These are phyloP conservation scores for Stephanodiscus minutulus DNA, from an alignment of 108 stramenopile species.

Conservation along the genomic window DNA sequence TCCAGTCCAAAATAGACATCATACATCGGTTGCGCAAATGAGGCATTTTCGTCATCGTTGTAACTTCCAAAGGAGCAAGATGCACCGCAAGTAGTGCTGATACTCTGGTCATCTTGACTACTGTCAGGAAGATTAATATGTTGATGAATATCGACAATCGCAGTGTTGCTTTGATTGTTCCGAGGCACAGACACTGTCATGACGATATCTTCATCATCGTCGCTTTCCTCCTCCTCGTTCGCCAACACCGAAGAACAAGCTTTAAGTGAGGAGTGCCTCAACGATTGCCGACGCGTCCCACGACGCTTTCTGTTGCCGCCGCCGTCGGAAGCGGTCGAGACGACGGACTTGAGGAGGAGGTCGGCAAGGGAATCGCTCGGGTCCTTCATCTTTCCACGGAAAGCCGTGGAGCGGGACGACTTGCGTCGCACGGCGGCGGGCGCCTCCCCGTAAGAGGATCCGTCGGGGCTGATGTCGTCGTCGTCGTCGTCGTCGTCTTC, in stretches of 20 bases:
- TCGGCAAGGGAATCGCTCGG: background rate
- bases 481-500: background rate
- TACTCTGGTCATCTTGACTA: background rate
- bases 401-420: background rate
- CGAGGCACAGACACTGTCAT: background rate
- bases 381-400: background rate
- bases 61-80: slow-evolving; percentile 14
- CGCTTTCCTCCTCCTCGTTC: background rate
- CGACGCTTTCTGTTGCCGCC: background rate
- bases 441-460: background rate
- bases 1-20: slow-evolving; percentile 12
- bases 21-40: slow-evolving; percentile 1
- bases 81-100: background rate
- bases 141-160: background rate
- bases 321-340: background rate
- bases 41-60: background rate
- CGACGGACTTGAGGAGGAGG: background rate
- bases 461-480: background rate
- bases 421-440: background rate
- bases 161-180: background rate
- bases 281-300: background rate
- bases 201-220: background rate
- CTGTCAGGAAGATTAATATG: background rate
- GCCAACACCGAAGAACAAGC: background rate
- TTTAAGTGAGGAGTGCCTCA: background rate